A percentile compares a stretch with the other conserved stretches of the same genome.
These are phyloP conservation scores for Diaporthe vaccinii DNA, from an alignment of 2,329 filamentous ascomycete genomes.

Conservation along the genomic window DNA sequence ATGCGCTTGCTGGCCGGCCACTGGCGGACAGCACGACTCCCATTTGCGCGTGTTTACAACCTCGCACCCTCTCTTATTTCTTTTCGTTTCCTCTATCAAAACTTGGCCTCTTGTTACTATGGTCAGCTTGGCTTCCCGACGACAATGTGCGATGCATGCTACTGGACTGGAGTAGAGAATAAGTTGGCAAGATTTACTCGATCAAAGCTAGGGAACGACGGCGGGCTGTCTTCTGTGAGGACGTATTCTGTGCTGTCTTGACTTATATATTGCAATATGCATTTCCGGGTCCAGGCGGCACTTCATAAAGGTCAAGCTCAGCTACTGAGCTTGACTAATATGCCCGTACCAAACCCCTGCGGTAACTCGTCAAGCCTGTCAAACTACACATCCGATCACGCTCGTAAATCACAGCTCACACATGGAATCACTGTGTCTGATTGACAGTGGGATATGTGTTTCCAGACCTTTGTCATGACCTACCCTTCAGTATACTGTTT, in stretches of 20 bases:
- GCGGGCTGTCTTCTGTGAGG: neutral
- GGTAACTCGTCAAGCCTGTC: neutral
- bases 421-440: neutral
- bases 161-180: neutral
- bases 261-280: neutral
- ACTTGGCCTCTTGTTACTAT: neutral
- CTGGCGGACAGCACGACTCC: too few species aligned
- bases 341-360: neutral
- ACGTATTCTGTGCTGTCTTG: neutral
- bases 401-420: neutral
- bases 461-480: too few species aligned
- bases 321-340: neutral
- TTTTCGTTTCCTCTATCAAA: neutral
- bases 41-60: neutral
- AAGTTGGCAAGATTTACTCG: neutral
- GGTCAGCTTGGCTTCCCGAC: neutral
- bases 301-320: neutral
- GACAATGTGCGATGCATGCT: neutral
- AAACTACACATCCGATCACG: neutral
- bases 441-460: too few species aligned
- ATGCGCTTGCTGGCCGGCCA: conserved; percentile 1
- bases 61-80: neutral
- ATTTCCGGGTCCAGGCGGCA: neutral
- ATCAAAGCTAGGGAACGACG: neutral
- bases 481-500: too few species aligned